phyloP scores from a whole-genome alignment of 768 basidiomycete species.

The Suillus discolor region DNA sequence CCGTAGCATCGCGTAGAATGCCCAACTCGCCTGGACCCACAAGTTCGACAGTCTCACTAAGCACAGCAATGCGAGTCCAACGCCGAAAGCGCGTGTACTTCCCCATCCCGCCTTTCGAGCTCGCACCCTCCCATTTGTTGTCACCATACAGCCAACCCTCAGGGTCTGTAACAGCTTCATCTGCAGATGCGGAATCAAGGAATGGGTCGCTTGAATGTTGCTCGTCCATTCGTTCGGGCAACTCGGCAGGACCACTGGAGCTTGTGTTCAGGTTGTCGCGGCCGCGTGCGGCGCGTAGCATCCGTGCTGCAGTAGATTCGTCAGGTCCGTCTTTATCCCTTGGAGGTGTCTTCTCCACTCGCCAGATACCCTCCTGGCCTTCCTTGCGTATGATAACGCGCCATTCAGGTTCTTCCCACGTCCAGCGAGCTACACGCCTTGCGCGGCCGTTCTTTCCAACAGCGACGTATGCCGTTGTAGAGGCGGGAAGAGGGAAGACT shows the following conservation, averaged over 20 bases:
- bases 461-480: constrained; percentile 58
- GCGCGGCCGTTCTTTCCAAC: constrained; percentile 50
- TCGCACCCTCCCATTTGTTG: constrained; percentile 90
- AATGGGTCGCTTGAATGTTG: constrained; percentile 30
- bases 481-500: constrained; percentile 66
- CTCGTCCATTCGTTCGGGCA: constrained; percentile 26
- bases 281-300: constrained; percentile 58
- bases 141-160: constrained; percentile 96
- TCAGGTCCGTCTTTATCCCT: constrained; percentile 43
- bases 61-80: constrained; percentile 84
- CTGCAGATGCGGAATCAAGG: constrained; percentile 40
- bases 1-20: constrained; percentile 26
- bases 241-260: constrained; percentile 19
- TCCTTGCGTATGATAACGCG: constrained; percentile 64
- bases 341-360: constrained; percentile 67
- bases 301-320: constrained; percentile 44
- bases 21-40: constrained; percentile 42
- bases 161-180: constrained; percentile 67
- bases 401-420: constrained; percentile 94
- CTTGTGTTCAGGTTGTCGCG: constrained; percentile 32
- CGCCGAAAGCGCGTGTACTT: constrained; percentile 89
- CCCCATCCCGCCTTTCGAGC: constrained; percentile 80
- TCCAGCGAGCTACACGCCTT: constrained; percentile 80
- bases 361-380: constrained; percentile 49
- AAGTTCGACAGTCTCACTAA: constrained; percentile 69